Base-by-base conservation (phyloP, 352 stramenopile genomes). In the Pythium brassicae region DNA sequence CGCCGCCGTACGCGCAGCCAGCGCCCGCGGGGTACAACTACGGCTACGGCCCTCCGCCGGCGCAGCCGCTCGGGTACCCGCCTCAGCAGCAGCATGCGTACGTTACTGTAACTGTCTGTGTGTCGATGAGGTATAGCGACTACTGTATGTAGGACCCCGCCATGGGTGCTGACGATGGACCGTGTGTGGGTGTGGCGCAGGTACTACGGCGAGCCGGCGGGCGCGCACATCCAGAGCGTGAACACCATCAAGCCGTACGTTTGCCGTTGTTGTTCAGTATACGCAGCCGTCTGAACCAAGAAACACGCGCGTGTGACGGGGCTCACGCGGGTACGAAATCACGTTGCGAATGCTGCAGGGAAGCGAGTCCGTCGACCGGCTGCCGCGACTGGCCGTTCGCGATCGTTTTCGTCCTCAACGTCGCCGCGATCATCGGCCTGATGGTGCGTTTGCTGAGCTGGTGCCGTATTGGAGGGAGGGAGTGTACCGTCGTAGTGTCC, bases 351-450 rank as follows among this genome's bases (percentile, higher is more conserved):
- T 53, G 4, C 23, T 45, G 7, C 57, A 86, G 74, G n/a, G 67
- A 76, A 35, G 46, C 63, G 17, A 67, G 57, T 19, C 42, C 61
- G 20, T 39, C 65, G 40, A 69, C 51, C 52, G 72, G 62, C 22
- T 95, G 71, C 55, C 83, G 86, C 50, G 85, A 95, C 59, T 79
- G 71, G 74, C 85, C 85, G 19, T 95, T 93, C 55, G 85, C 77
- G 4, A 46, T 95, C 29, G 42, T 93, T 17, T 95, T 95, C 53
- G 42, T 92, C 34, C 51, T 76, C 2, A 95, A 95, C 67, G 69
- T 95, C 14, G 83, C 52, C 10, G 77, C 75, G 3, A 93, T 95
- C 49, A 71, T 89, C 26, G 81, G 69, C 1, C 57, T 92, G 35
- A 83, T 80, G 65, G 67, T 73, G 19, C 42, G 45, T 53, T 5